Evolutionary conservation across 2,329 filamentous ascomycete genomes (phyloP), one percentile per base, ranked within the genome.

Genomic region (Dryadomyces quercus-mongolicae): DNA sequence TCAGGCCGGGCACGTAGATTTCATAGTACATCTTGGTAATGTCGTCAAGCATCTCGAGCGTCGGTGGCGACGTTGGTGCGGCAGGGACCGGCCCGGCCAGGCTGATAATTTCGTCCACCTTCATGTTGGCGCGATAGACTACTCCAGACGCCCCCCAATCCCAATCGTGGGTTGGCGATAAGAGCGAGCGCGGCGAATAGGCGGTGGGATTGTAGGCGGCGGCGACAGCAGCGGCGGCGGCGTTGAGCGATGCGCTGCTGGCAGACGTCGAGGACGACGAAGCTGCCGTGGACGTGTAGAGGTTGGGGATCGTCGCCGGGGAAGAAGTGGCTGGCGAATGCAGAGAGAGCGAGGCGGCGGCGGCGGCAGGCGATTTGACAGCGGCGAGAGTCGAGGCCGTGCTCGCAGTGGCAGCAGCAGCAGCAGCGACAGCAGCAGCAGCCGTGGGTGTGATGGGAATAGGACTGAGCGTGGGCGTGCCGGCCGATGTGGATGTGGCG

Each of bases 1-100:
- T 84, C 49, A 93, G 78, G 8, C 82, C 85, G 1, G 78, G 78
- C 4, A 62, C 85, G 66, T 93, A 94, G 59, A 89, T 83, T 60
- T 85, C 84, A 61, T 80, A 78, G 68, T 87, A 94, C 16, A 92
- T 67, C 57, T 78, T 78, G 59, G 81, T 82, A 56, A 89, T 81
- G 64, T 89, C 84, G 61, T 83, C 80, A 51, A 87, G 63, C 21
- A 68, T 70, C 38, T 74, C 73, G 55, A 77, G 67, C 65, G 72
- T 67, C 62, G 71, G 74, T 55, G 78, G 74, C 31, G 78, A 74
- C 59, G 70, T 67, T 56, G 79, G 73, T 21, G 76, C 72, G 3
- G 80, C 77, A 46, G 81, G 76, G 51, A 81, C 68, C 53, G 80
- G 75, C 61, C 82, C 80, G 57, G 86, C 75, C 60, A 74, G 66